Base-by-base conservation (phyloP, 345 rosid genomes). In the Syzygium jambos region DNA sequence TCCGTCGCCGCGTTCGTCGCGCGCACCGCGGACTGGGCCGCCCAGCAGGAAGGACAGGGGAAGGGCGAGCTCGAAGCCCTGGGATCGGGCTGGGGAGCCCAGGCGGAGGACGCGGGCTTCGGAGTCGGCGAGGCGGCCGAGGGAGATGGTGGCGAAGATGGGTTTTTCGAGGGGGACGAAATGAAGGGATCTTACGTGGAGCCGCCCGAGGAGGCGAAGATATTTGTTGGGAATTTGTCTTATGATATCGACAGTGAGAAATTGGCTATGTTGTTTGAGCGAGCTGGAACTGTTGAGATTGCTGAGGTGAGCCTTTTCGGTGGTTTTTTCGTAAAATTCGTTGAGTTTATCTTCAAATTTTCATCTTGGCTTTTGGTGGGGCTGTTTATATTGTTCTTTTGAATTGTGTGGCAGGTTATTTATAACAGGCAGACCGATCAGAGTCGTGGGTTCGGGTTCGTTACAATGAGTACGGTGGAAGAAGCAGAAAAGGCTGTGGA, bases 371-470 rank as follows among this genome's bases (percentile, higher is more conserved):
- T 23, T 77, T 78, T 41, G 10, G 46, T 27, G 61, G 3, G 51
- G 78, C 63, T 84, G 78, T 8, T 51, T 51, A 68, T 51, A 30
- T 85, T 30, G 63, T 53, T 53, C 55, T 52, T 55, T 68, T 78
- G 56, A 51, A 78, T 86, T 73, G 11, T 84, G 78, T 87, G 89
- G 86, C 90, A 97, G 99, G 97, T 97, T 89, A 94, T 96, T 54
- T 95, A 95, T 91, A 94, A 97, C 86, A 93, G 94, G 88, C 96
- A 95, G 85, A 97, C 94, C 25, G 97, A 97, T 85, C 93, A 90
- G 88, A 97, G 99, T 78, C 95, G 99, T 54, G 99, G 99, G 30
- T 97, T 97, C 80, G 99, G 99, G 77, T 97, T 97, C 46, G 98
- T 97, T 90, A 95, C 96, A 4, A 95, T 97, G 98, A 96, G 97